phyloP scores from a whole-genome alignment of 495 filamentous ascomycete species.

The Penicillium longicatenatum region DNA sequence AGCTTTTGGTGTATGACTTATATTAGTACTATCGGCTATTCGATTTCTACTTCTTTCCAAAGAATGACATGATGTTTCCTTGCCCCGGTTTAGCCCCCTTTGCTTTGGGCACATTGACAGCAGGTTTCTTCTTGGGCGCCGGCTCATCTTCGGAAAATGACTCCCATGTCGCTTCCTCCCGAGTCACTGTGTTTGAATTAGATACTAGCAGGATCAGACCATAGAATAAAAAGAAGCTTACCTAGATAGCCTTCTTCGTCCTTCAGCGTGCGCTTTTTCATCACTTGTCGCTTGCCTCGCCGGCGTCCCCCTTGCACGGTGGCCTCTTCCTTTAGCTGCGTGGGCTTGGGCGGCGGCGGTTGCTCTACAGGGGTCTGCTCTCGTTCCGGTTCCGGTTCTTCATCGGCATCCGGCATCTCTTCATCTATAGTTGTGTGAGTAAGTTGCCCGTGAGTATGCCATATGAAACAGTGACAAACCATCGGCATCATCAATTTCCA shows the following conservation, averaged over 20 bases:
- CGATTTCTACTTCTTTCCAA: conserved; percentile 70
- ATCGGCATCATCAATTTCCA: conserved; percentile 74
- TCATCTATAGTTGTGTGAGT: conserved; percentile 35
- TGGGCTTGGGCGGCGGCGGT: conserved; percentile 41
- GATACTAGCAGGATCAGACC: conserved; percentile 13
- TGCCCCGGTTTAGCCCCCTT: conserved; percentile 67
- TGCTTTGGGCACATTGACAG: conserved; percentile 51
- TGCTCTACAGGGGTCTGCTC: conserved; percentile 54
- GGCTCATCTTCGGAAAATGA: conserved; percentile 95
- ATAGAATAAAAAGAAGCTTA: conserved; percentile 43
- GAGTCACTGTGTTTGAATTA: conserved; percentile 68
- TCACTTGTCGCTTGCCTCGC: conserved; percentile 78
- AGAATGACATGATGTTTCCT: conserved; percentile 94
- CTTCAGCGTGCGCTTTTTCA: conserved; percentile 86
- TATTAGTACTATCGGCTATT: neutral
- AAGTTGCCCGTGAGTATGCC: neutral
- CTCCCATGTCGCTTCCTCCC: conserved; percentile 87
- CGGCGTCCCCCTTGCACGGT: conserved; percentile 64
- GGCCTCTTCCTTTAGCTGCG: conserved; percentile 44
- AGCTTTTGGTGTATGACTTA: neutral
- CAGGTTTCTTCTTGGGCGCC: conserved; percentile 62
- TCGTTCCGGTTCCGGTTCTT: conserved; percentile 43
- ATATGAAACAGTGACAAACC: conserved; percentile 18
- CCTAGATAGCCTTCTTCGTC: conserved; percentile 94
- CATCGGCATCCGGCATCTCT: conserved; percentile 51